Evolutionary conservation across 2,329 filamentous ascomycete genomes (phyloP), one percentile per base, ranked within the genome.

Genomic region (Cercospora sp.): DNA sequence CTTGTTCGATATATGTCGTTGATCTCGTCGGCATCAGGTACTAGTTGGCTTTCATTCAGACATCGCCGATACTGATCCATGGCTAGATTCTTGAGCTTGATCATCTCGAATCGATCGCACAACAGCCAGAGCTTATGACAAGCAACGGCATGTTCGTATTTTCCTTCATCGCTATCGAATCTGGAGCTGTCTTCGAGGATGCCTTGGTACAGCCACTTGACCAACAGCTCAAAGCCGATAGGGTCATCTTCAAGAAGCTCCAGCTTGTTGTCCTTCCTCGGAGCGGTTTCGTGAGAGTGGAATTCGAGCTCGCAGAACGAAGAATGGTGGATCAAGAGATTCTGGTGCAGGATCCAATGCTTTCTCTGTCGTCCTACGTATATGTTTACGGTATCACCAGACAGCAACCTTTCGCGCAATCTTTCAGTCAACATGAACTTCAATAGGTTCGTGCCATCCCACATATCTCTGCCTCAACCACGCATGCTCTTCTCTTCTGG

Each of bases 201-300:
- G 62, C 85, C 85, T 74, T 86, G 84, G 65, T 87, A 87, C 8
- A 87, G 79, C 84, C 84, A 87, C 75, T 86, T 86, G 5, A 86
- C 83, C 16, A 87, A 79, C 67, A 86, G 75, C 74, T 85, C 83
- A 71, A 86, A 87, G 26, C 84, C 84, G 7, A 77, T 76, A 3
- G 84, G 83, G 64, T 85, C 83, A 73, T 85, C 79, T 12, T 85
- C 80, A 18, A 78, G 79, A 20, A 87, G 77, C 45, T 85, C 83
- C 30, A 86, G 73, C 64, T 75, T 80, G 42, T 81, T 77, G 55
- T 75, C 75, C 63, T 80, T 76, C 42, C 75, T 78, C 58, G 79
- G 77, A 42, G 77, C 76, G 39, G 79, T 75, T 39, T 80, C 78
- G 60, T 75, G 72, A 57, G 72, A 71, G n/a, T 73, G 69, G 33